Evolutionary conservation across 331 rosid species (phyloP).

Genomic region (Malus hybrid): DNA sequence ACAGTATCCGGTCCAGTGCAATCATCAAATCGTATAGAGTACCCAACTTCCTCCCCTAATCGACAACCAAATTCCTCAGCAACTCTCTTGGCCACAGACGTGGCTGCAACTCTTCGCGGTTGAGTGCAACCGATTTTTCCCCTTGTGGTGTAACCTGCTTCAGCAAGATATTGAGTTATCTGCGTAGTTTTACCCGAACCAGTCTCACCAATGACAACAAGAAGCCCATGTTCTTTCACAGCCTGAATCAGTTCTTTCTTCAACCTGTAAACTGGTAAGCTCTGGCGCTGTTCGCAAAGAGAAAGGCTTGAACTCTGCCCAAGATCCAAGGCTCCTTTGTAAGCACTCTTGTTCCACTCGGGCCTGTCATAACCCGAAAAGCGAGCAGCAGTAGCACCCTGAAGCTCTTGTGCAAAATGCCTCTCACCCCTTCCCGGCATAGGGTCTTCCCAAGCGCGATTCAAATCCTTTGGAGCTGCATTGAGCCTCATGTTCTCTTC

Average conservation of each 20-base stretch:
- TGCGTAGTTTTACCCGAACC: conserved; percentile 97
- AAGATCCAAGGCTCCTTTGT: conserved; percentile 65
- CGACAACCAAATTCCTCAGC: conserved; percentile 96
- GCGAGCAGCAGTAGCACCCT: conserved; percentile 69
- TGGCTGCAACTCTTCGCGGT: conserved; percentile 95
- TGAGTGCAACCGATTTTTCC: conserved; percentile 96
- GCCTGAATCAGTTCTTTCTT: conserved; percentile 81
- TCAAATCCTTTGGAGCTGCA: conserved; percentile 88
- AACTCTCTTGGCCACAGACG: conserved; percentile 93
- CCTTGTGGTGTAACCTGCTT: conserved; percentile 71
- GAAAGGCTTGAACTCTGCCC: conserved; percentile 88
- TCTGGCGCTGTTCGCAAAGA: conserved; percentile 67
- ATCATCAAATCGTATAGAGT: conserved; percentile 86
- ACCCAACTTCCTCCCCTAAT: conserved; percentile 90
- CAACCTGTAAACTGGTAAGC: conserved; percentile 73
- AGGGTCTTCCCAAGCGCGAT: conserved; percentile 97
- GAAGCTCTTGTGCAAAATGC: conserved; percentile 84
- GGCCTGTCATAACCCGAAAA: conserved; percentile 77
- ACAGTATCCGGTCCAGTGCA: conserved; percentile 89
- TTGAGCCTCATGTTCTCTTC: conserved; percentile 77
- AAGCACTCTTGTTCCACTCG: conserved; percentile 88
- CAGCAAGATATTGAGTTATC: conserved; percentile 93
- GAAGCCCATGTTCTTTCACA: conserved; percentile 73
- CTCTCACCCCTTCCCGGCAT: conserved; percentile 87
- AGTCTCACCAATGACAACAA: conserved; percentile 92